phyloP scores from a whole-genome alignment of 2,329 filamentous ascomycete genomes.

The Fusarium virguliforme region DNA sequence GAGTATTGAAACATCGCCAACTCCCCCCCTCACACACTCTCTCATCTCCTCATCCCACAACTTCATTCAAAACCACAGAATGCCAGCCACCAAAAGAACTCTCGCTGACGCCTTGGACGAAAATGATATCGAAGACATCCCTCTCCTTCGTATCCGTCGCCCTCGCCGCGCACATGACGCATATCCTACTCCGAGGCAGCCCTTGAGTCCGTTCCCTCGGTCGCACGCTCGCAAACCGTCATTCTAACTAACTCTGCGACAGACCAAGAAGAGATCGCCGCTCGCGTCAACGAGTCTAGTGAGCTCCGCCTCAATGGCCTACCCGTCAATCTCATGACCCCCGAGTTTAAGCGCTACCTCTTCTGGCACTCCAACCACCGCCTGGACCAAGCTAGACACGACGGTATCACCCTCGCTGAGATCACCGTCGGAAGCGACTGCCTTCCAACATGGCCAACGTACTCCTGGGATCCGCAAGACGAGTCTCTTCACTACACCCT shows the following conservation, averaged over 20 bases:
- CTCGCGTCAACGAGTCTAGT: conserved; percentile 23
- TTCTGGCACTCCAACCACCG: conserved; percentile 45
- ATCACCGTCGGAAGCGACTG: conserved; percentile 53
- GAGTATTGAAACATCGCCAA: not conserved
- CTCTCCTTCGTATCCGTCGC: not conserved
- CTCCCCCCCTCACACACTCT: not conserved
- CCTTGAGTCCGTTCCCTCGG: not conserved
- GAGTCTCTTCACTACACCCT: conserved; percentile 49
- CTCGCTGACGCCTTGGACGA: not conserved
- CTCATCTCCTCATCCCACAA: not conserved
- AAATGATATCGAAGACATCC: not conserved
- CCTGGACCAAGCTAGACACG: conserved; percentile 43
- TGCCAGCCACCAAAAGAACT: conserved; percentile 10
- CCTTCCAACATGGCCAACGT: conserved; percentile 50
- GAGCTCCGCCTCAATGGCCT: conserved; percentile 38
- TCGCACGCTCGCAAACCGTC: too few relatives aligned
- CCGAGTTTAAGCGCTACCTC: conserved; percentile 43
- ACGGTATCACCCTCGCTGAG: conserved; percentile 32
- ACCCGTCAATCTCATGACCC: conserved; percentile 44
- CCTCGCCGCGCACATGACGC: not conserved
- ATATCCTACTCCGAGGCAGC: not conserved
- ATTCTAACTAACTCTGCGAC: not conserved
- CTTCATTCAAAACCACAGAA: not conserved
- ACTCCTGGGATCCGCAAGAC: conserved; percentile 47
- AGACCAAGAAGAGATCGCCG: conserved; percentile 8